A percentile compares a stretch with the other conserved stretches of the same genome.
Conservation (phyloP, 176 grass and related monocot species). For the Avena eriantha region DNA sequence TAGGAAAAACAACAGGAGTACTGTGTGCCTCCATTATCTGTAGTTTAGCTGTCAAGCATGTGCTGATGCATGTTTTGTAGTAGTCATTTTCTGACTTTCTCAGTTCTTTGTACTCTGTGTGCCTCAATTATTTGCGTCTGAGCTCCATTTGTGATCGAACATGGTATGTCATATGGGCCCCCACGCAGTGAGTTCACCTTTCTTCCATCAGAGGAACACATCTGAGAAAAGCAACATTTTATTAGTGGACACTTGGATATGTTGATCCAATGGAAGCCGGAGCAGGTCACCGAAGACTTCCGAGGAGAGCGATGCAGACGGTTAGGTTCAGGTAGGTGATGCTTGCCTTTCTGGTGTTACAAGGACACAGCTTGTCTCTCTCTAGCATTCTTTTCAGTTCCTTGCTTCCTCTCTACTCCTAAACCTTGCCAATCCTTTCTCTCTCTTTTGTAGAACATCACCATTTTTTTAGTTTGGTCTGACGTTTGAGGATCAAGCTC, state of each 20-base stretch:
- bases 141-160: too few relatives aligned
- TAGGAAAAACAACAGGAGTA: too few relatives aligned
- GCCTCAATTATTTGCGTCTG: too few relatives aligned
- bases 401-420: slow-evolving; percentile 54
- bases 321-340: slow-evolving; percentile 55
- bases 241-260: not conserved
- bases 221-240: not conserved
- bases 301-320: not conserved
- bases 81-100: too few relatives aligned
- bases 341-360: slow-evolving; percentile 49
- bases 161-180: too few relatives aligned
- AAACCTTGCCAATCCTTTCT: slow-evolving; percentile 39
- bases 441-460: slow-evolving; percentile 26
- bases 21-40: too few relatives aligned
- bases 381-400: slow-evolving; percentile 39
- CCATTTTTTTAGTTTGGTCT: slow-evolving; percentile 12
- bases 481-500: slow-evolving; percentile 1
- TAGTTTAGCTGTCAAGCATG: too few relatives aligned
- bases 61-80: too few relatives aligned
- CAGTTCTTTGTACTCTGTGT: too few relatives aligned
- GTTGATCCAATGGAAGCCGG: not conserved
- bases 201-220: not conserved
- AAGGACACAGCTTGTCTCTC: slow-evolving; percentile 42
- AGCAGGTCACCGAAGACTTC: slow-evolving; percentile 27
- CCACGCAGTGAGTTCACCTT: too few relatives aligned